Evolutionary conservation across 108 stramenopile species (phyloP).

Genomic region (Chaetoceros tenuissimus): DNA sequence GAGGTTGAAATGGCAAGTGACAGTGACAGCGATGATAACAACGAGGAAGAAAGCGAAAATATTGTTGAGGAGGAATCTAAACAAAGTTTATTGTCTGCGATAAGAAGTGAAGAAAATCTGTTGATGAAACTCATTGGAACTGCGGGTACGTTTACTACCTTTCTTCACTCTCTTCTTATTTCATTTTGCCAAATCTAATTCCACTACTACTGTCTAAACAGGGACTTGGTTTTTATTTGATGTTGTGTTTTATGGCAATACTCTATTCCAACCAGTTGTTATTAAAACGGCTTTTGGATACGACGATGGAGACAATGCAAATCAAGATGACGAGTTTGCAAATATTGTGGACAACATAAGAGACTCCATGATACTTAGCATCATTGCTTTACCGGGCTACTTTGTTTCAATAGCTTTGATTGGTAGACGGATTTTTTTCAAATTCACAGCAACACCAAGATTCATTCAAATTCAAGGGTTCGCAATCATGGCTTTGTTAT

Average conservation of each 20-base stretch:
- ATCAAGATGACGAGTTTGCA: slow-evolving; percentile 6
- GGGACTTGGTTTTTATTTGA: slow-evolving; percentile 79
- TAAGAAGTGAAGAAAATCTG: slow-evolving; percentile 52
- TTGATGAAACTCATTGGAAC: slow-evolving; percentile 60
- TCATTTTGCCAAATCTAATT: neutral
- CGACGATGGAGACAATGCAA: slow-evolving; percentile 6
- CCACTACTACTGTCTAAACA: neutral
- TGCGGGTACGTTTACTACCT: slow-evolving; percentile 21
- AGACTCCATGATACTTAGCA: slow-evolving; percentile 31
- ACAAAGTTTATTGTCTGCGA: slow-evolving; percentile 16
- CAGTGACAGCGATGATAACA: no score
- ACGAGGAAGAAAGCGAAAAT: no score
- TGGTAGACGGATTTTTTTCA: slow-evolving; percentile 19
- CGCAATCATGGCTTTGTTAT: slow-evolving; percentile 59
- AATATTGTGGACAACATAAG: slow-evolving; percentile 11
- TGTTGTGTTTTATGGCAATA: slow-evolving; percentile 83
- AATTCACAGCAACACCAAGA: slow-evolving; percentile 55
- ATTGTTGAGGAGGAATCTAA: neutral
- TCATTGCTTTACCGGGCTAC: slow-evolving; percentile 78
- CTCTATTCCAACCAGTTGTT: slow-evolving; percentile 80
- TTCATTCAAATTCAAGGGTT: slow-evolving; percentile 81
- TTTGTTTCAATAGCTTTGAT: slow-evolving; percentile 50
- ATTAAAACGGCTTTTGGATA: slow-evolving; percentile 75
- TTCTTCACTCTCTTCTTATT: neutral
- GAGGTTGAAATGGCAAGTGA: no score